Evolutionary conservation across 2,329 filamentous ascomycete genomes (phyloP).

Genomic region (Alternaria gaisen): DNA sequence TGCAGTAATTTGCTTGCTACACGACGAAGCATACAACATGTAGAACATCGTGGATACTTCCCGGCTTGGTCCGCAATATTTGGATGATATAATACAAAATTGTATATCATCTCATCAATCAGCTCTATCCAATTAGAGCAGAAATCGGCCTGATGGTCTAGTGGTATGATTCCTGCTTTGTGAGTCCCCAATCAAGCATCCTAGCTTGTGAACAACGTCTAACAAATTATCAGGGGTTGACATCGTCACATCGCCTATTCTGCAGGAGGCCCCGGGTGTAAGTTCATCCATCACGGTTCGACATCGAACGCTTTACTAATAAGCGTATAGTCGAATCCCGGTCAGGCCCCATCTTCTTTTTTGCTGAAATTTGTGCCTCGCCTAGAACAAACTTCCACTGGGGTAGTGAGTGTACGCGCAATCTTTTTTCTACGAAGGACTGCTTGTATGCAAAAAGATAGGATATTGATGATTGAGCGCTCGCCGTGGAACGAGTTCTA

Average conservation of each 20-base stretch:
- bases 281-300: slow-evolving; percentile 29
- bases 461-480: not conserved
- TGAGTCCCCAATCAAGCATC: no score
- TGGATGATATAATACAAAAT: no score
- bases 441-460: not conserved
- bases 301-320: slow-evolving; percentile 15
- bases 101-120: no score
- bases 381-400: accelerated
- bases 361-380: not conserved
- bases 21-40: no score
- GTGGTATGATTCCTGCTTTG: slow-evolving; percentile 43
- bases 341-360: slow-evolving; percentile 36
- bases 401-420: no score
- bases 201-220: no score
- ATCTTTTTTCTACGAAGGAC: not conserved
- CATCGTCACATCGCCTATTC: slow-evolving; percentile 18
- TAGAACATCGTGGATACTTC: no score
- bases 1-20: no score
- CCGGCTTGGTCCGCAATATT: no score
- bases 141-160: slow-evolving; percentile 26
- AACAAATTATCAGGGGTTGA: no score
- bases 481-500: not conserved
- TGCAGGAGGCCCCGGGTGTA: slow-evolving; percentile 44
- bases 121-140: slow-evolving; percentile 7
- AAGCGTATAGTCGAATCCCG: slow-evolving; percentile 37